Base-by-base conservation (phyloP, 2,329 filamentous ascomycete genomes). In the Alternaria alternata region DNA sequence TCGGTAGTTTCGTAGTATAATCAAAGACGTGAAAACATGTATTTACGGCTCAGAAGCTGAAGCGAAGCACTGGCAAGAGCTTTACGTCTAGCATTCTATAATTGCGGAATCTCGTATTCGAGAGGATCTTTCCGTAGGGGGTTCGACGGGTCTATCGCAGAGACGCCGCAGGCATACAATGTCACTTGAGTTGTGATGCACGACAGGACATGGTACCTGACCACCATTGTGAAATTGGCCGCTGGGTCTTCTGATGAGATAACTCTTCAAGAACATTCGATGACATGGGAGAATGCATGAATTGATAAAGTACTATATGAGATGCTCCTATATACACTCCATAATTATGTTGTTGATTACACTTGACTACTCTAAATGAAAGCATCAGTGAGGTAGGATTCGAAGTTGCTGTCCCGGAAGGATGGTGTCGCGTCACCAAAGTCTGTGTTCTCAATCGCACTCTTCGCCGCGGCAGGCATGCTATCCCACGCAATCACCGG, bases 401-500 rank as follows among this genome's bases (percentile, higher is more conserved):
- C 65, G 61, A 83, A 84, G n/a, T 80, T 81, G 1, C 62, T 67
- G 65, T 85, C 80, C 62, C 81, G 81, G 59, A 85, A 84, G 5
- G 82, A 81, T 48, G 84, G 82, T 58, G 78, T 84, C 3, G 80
- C 83, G 49, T 57, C 55, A 1, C 79, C 83, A 65, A 84, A 85
- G 62, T 84, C 79, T 7, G 82, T 82, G 24, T 71, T 76, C 63
- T 80, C 73, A 69, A 85, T 71, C 12, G 83, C 82, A 30, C 54
- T 72, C 67, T 77, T 75, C 18, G 81, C 82, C 11, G 76, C 80
- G 7, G 67, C 62, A 5, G 81, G 78, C 75, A 85, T 67, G n/a
- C 80, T 82, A 6, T 84, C 81, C 80, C 82, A 85, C 11, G 82
- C 82, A 65, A 84, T 77, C 18, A 84, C 54, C 8, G 82, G 82